Base-by-base conservation (phyloP, 1,284 basidiomycete species). In the Marasmius oreades region DNA sequence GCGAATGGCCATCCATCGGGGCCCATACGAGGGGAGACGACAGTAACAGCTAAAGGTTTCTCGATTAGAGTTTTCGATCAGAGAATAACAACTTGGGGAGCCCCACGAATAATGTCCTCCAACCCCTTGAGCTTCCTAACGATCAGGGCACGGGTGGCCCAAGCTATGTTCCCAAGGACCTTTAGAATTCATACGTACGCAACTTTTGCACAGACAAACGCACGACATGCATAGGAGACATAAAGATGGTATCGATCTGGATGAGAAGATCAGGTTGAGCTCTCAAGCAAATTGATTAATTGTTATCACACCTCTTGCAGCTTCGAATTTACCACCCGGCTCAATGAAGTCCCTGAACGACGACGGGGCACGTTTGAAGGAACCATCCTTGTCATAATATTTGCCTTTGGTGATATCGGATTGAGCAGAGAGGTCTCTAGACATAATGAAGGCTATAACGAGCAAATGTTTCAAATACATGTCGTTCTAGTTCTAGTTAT, bases 71-170 rank as follows among this genome's bases (percentile, higher is more conserved):
- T 46, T 26, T 16, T 18, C n/a, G n/a, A 18, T 43, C 28, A 47
- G 50, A 44, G 60, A 42, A 18, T 16, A 28, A 10, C 23, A 55
- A 47, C n/a, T 10, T 4, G 22, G 16, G 26, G 45, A 70, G n/a
- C 46, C 84, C 74, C 64, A 90, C 92, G 79, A 59, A 97, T 84
- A 60, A 93, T 77, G 39, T 88, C 80, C 63, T 98, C 91, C 36
- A 99, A 80, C 0, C 95, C 94, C 73, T 98, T 98, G 63, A 99
- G 80, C 70, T 92, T 84, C 63, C 95, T 82, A 3, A 90, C 80
- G 64, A 99, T 98, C 55, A 98, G 76, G 1, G 94, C 81, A 61
- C 96, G 82, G 52, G 94, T 94, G 0, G 96, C 96, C 95, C 96
- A 98, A 4, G 95, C 88, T 90, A 42, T 28, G 61, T 20, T 24